phyloP scores from a whole-genome alignment of 2,329 filamentous ascomycete species.

The Alternaria brassicicola region DNA sequence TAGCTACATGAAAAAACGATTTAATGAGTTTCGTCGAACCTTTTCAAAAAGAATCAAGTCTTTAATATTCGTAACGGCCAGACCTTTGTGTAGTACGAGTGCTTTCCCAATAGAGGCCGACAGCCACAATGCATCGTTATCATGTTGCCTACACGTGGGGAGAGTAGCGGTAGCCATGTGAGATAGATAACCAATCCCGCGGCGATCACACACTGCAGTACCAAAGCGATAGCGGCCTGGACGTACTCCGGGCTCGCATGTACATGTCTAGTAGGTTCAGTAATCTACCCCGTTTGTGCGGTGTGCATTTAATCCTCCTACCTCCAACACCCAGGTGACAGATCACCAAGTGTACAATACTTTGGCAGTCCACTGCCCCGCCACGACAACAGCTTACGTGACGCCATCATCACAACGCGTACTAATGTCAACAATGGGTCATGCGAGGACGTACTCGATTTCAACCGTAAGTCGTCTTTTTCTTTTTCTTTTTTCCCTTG shows the following conservation, averaged over 20 bases:
- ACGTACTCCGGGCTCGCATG: conserved; percentile 3
- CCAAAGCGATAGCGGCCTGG: conserved; percentile 31
- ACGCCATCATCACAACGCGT: conserved; percentile 1
- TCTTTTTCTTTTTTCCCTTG: too few species aligned
- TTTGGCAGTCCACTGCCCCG: conserved; percentile 19
- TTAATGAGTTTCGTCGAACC: conserved; percentile 4
- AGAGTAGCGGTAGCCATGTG: neutral
- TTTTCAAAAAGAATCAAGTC: neutral
- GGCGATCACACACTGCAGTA: conserved; percentile 17
- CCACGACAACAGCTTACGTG: conserved; percentile 13
- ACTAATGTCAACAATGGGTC: conserved; percentile 27
- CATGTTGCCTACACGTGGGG: conserved; percentile 20
- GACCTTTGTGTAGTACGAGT: neutral
- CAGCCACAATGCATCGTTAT: neutral
- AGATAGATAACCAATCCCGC: conserved; percentile 1
- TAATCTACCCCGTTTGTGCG: conserved; percentile 13
- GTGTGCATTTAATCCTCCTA: conserved; percentile 6
- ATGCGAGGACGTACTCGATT: conserved; percentile 46
- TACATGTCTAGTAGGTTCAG: conserved; percentile 15
- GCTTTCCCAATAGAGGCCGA: neutral
- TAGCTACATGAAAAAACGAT: conserved; percentile 6
- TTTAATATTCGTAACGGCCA: neutral
- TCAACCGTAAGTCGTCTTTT: conserved; percentile 41
- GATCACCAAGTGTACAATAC: conserved; percentile 1
- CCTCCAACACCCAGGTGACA: neutral